Base-by-base conservation (phyloP, 495 filamentous ascomycete genomes). In the Aspergillus baeticus region DNA sequence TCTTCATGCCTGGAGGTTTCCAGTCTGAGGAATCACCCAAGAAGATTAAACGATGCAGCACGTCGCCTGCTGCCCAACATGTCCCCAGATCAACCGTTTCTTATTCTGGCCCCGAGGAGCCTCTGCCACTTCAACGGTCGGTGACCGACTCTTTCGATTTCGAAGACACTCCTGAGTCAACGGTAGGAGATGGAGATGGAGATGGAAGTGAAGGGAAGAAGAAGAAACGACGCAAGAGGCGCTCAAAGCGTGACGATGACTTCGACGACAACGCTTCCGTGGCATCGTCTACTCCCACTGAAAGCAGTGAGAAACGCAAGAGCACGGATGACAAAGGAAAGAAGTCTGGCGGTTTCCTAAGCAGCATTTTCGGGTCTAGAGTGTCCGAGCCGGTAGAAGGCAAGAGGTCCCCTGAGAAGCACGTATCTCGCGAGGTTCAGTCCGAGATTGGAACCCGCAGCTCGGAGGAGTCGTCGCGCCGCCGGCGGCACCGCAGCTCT, bases 1-100 rank as follows among this genome's bases (percentile, higher is more conserved):
- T 69, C 49, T 66, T 64, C 18, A 75, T 77, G 74, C 76, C 76
- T 15, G 77, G 73, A 51, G 70, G 65, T 13, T 79, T 79, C 45
- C 69, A 72, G 8, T 55, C 58, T 4, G 67, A 53, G 21, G 64
- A 65, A 15, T 31, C 58, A 58, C 15, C 35, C 29, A 23, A 50
- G 7, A 58, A 56, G 44, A 21, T 38, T n/a, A 55, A 60, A 37
- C 33, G n/a, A 10, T 17, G 41, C n/a, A 44, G 44, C 18, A 35
- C 57, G 18, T 49, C 59, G 34, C 58, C 47, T 7, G n/a, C 50
- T 8, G 45, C 55, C 23, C 54, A 63, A 15, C 63, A 62, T 21
- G 60, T 56, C 46, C 34, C 61, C 51, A 51, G 49, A 37, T 68
- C 69, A 18, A 62, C 65, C 3, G 51, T 70, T 33, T 68, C 72